These are phyloP conservation scores for Penicillium canescens DNA, from an alignment of 495 filamentous ascomycete genomes.

Conservation along the genomic window DNA sequence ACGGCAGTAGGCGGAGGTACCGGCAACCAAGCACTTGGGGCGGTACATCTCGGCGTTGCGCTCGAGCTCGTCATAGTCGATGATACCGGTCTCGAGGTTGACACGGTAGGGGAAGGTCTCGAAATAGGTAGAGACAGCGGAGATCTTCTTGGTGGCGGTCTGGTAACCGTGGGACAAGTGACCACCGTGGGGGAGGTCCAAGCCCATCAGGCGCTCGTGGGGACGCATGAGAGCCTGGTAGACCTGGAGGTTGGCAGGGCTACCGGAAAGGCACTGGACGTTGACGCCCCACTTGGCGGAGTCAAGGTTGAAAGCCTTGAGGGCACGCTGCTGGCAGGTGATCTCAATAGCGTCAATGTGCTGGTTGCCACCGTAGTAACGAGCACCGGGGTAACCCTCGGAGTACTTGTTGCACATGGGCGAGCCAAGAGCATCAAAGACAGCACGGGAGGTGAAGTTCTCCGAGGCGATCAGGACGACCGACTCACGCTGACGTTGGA, in stretches of 20 bases:
- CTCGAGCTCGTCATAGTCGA: constrained; percentile 94
- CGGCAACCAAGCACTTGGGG: constrained; percentile 93
- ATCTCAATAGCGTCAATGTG: constrained; percentile 96
- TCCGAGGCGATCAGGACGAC: constrained; percentile 99
- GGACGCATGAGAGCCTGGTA: constrained; percentile 99
- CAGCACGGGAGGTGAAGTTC: constrained; percentile 98
- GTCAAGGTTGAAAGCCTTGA: constrained; percentile 88
- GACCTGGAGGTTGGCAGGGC: constrained; percentile 94
- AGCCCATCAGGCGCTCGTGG: constrained; percentile 94
- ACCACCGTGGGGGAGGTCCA: constrained; percentile 96
- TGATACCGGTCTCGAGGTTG: constrained; percentile 88
- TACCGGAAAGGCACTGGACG: constrained; percentile 88
- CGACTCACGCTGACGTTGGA: constrained; percentile 96
- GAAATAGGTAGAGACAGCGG: constrained; percentile 91
- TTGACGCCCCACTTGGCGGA: constrained; percentile 96
- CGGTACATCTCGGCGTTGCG: constrained; percentile 92
- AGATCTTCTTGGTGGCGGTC: constrained; percentile 89
- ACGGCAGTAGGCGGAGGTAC: constrained; percentile 98
- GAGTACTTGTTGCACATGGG: constrained; percentile 99
- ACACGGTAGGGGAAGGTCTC: constrained; percentile 94
- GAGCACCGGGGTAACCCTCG: constrained; percentile 95
- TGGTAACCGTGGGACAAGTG: constrained; percentile 99
- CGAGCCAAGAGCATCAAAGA: constrained; percentile 93
- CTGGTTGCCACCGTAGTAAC: constrained; percentile 99
- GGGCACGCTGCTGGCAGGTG: constrained; percentile 92